Evolutionary conservation across 352 stramenopile species (phyloP), one percentile per base, ranked within the genome.

Genomic region (Chrysophaeum taylorii): DNA sequence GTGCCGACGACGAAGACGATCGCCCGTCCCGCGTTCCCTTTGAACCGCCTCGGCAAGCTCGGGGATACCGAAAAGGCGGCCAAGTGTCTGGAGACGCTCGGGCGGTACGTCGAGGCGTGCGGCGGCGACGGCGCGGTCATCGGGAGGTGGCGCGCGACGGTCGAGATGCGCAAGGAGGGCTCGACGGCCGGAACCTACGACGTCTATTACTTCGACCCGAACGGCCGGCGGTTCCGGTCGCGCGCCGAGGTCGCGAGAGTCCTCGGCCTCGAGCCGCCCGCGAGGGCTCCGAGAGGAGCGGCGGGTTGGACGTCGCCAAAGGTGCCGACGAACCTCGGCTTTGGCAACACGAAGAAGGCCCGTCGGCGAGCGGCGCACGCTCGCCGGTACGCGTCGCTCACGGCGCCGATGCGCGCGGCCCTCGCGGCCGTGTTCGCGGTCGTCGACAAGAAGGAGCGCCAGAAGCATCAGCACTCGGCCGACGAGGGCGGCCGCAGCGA

Each of bases 161-260:
- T 71, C 2, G 67, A 71, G 31, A 23, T 33, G 50, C 43, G 67
- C 45, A 71, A 71, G 31, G 45, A 64, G 21, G 67, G 67, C 45
- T 37, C 39, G 4, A 71, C 67, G 50, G 50, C 57, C 27, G 67
- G 67, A 0, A 66, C 15, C 67, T 68, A 43, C 14, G 67, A 71
- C 50, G 45, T 71, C n/a, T 71, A 71, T 31, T 71, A 71, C 45
- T 71, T 71, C 29, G 39, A 42, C 48, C n/a, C 41, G 16, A 25
- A 31, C 27, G 63, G 63, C 29, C 41, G 48, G 25, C 39, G 63
- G 16, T 71, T 61, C 45, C 39, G 67, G 15, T 54, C 33, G 2
- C 39, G 67, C 7, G 67, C 67, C n/a, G 67, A 71, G 31, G 67
- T 71, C 2, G 67, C 67, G 42, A 33, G 67, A 23, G 25, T 41